These are phyloP conservation scores for Aureobasidium sp. DNA, from an alignment of 2,329 filamentous ascomycete species.

Conservation along the genomic window DNA sequence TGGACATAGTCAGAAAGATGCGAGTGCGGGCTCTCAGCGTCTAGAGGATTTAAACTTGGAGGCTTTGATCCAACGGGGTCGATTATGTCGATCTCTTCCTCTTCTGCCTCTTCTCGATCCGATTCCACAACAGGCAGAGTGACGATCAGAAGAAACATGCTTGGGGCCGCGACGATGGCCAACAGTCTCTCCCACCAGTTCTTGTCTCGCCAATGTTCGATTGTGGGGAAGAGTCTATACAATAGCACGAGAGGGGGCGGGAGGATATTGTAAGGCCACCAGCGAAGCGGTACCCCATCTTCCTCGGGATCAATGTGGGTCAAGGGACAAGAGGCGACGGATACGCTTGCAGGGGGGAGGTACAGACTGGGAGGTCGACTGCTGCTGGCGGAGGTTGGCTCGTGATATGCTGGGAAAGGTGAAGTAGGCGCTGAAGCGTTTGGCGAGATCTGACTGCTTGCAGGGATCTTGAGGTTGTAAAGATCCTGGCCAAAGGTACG, in stretches of 20 bases:
- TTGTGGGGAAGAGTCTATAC: conserved; percentile 74
- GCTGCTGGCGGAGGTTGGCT: conserved; percentile 32
- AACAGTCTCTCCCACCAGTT: conserved; percentile 75
- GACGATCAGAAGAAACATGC: conserved; percentile 79
- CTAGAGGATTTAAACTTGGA: neutral
- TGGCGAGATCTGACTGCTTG: conserved; percentile 17
- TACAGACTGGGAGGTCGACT: conserved; percentile 48
- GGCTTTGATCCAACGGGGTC: neutral
- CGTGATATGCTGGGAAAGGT: conserved; percentile 61
- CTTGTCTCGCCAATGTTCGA: conserved; percentile 75
- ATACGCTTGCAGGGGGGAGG: conserved; percentile 43
- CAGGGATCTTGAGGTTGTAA: conserved; percentile 34
- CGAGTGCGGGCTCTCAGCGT: neutral
- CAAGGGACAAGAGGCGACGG: conserved; percentile 33
- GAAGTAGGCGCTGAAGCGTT: conserved; percentile 38
- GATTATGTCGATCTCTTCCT: conserved; percentile 16
- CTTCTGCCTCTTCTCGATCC: conserved; percentile 42
- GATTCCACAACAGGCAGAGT: conserved; percentile 87
- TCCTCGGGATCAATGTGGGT: conserved; percentile 33
- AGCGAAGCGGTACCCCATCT: conserved; percentile 41
- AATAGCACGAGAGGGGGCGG: conserved; percentile 63
- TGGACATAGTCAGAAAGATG: neutral
- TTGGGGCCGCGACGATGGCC: conserved; percentile 76
- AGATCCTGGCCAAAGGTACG: conserved; percentile 25
- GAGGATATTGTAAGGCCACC: conserved; percentile 73